Conservation (phyloP, 371 early-diverging fungal genomes). For the Rhizopus stolonifer region DNA sequence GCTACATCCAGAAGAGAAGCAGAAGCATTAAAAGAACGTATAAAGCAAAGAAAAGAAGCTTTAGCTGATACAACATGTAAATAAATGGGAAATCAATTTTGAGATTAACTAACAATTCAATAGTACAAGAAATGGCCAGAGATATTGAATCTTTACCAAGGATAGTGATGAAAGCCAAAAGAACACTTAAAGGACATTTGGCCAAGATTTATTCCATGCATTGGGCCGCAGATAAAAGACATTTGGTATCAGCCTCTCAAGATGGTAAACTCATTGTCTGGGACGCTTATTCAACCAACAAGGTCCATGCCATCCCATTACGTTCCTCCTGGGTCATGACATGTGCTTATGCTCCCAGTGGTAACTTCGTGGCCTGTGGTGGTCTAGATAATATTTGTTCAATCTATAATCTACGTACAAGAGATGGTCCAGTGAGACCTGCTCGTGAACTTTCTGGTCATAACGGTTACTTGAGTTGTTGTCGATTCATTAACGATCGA, state of each 20-base stretch:
- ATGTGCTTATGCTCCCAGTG: slow-evolving; percentile 97
- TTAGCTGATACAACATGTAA: slow-evolving; percentile 95
- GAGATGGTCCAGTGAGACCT: slow-evolving; percentile 88
- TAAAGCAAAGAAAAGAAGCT: slow-evolving; percentile 87
- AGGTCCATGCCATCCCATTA: slow-evolving; percentile 95
- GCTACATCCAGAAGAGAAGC: slow-evolving; percentile 92
- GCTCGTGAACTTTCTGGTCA: slow-evolving; percentile 93
- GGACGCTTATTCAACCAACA: slow-evolving; percentile 98
- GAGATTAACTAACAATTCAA: slow-evolving; percentile 6
- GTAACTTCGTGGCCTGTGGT: slow-evolving; percentile 98
- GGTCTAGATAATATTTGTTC: slow-evolving; percentile 98
- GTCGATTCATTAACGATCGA: slow-evolving; percentile 91
- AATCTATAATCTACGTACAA: slow-evolving; percentile 91
- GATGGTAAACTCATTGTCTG: slow-evolving; percentile 99
- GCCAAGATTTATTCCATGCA: slow-evolving; percentile 99
- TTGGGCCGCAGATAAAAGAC: slow-evolving; percentile 94
- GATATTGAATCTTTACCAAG: slow-evolving; percentile 74
- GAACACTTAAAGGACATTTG: slow-evolving; percentile 96
- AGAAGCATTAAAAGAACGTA: slow-evolving; percentile 93
- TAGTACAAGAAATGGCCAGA: slow-evolving; percentile 56
- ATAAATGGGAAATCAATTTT: not conserved
- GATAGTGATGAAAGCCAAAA: slow-evolving; percentile 58
- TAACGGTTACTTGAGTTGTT: slow-evolving; percentile 96
- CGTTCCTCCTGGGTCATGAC: slow-evolving; percentile 99
- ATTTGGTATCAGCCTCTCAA: slow-evolving; percentile 96